Conservation (phyloP, 768 basidiomycete genomes). For the Brasilioporus rufonigricans region DNA sequence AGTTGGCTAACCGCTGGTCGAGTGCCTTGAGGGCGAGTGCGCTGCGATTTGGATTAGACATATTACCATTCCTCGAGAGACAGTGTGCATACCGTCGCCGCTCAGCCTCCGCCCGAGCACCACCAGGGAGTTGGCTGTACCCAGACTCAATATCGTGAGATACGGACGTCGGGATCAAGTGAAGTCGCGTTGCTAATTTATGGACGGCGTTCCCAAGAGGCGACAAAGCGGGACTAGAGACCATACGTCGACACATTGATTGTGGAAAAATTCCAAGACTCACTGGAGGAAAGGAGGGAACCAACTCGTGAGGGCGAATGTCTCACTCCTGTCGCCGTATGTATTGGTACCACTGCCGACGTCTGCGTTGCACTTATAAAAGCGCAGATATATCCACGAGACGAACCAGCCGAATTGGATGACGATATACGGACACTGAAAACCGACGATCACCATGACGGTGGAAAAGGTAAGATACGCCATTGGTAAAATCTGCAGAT, state of each 20-base stretch:
- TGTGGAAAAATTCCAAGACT: constrained; percentile 31
- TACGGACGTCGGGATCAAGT: constrained; percentile 65
- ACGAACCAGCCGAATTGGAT: constrained; percentile 99
- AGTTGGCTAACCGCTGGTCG: constrained; percentile 84
- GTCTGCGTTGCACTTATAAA: constrained; percentile 89
- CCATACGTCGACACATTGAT: not conserved
- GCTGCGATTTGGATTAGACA: constrained; percentile 41
- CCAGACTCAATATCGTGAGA: constrained; percentile 68
- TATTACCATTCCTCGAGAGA: not conserved
- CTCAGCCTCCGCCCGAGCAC: constrained; percentile 94
- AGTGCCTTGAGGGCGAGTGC: constrained; percentile 96
- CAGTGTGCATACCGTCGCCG: constrained; percentile 67
- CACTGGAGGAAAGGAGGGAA: constrained; percentile 96
- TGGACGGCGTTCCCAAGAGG: constrained; percentile 66
- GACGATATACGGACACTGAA: constrained; percentile 86
- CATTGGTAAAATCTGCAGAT: constrained; percentile 84
- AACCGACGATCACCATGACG: constrained; percentile 76
- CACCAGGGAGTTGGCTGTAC: constrained; percentile 78
- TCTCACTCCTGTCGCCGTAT: constrained; percentile 94
- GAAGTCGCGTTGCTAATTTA: constrained; percentile 62
- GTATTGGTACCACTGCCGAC: constrained; percentile 58
- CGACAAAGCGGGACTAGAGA: constrained; percentile 65
- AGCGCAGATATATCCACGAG: constrained; percentile 91
- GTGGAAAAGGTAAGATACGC: constrained; percentile 88
- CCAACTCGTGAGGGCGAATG: constrained; percentile 92